phyloP scores from a whole-genome alignment of 352 stramenopile genomes.

The Phytopythium helicoides region DNA sequence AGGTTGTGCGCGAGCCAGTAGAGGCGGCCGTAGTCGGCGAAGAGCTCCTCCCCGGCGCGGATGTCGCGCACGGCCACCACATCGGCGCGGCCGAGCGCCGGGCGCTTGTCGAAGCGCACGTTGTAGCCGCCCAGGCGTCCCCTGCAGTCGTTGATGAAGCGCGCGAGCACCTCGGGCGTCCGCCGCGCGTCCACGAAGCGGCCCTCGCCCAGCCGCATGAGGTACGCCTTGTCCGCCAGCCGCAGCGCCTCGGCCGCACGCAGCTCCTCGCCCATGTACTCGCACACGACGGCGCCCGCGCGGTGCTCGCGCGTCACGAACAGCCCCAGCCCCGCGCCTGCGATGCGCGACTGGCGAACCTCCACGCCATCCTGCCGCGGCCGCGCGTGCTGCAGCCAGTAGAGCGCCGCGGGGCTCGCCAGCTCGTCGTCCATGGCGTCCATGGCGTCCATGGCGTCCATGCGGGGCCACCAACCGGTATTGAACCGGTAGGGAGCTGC shows the following conservation, averaged over 20 bases:
- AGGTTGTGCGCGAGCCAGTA: slow-evolving; percentile 85
- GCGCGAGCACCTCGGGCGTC: slow-evolving; percentile 38
- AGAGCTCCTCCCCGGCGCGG: slow-evolving; percentile 58
- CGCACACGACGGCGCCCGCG: slow-evolving; percentile 29
- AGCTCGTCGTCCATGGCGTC: slow-evolving; percentile 16
- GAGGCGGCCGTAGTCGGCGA: slow-evolving; percentile 78
- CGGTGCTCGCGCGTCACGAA: slow-evolving; percentile 35
- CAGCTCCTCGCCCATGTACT: slow-evolving; percentile 44
- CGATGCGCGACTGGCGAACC: slow-evolving; percentile 38
- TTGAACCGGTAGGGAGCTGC: too few species aligned
- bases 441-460: slow-evolving; percentile 5
- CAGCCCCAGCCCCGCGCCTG: slow-evolving; percentile 48
- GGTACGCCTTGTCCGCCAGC: slow-evolving; percentile 65
- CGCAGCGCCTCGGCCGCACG: slow-evolving; percentile 47
- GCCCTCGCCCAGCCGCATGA: slow-evolving; percentile 79
- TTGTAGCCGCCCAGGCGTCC: slow-evolving; percentile 54
- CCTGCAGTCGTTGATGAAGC: slow-evolving; percentile 85
- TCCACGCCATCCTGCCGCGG: slow-evolving; percentile 33
- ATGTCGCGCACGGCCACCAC: slow-evolving; percentile 69
- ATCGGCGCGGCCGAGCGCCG: slow-evolving; percentile 38
- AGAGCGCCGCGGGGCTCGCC: slow-evolving; percentile 18
- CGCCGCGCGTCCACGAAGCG: slow-evolving; percentile 75
- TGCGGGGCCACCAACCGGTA: too few species aligned
- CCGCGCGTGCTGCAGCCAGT: slow-evolving; percentile 9
- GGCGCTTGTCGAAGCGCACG: slow-evolving; percentile 70